Conservation (phyloP, 1,139 yeast species). For the Suhomyces yuchorum region DNA sequence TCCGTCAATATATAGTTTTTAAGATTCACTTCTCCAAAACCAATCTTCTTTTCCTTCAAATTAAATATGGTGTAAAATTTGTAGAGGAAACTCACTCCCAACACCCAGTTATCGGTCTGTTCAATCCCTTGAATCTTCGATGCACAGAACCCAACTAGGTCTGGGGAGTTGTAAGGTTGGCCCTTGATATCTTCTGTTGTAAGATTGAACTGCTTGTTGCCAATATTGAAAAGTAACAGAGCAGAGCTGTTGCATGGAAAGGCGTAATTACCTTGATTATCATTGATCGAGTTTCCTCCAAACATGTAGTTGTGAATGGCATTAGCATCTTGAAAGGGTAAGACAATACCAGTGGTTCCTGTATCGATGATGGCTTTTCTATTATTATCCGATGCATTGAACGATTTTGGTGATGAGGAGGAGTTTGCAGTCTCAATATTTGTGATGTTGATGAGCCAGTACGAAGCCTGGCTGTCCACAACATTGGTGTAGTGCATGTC, state of each 20-base stretch:
- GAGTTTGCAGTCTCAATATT: constrained; percentile 34
- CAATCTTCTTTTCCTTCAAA: constrained; percentile 49
- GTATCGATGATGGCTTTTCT: constrained; percentile 61
- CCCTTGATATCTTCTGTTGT: constrained; percentile 52
- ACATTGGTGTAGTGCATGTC: constrained; percentile 38
- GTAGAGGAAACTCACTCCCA: constrained; percentile 64
- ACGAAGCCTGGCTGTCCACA: constrained; percentile 37
- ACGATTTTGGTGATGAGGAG: constrained; percentile 14
- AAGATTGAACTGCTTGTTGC: constrained; percentile 40
- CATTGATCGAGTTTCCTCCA: constrained; percentile 52
- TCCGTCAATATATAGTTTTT: constrained; percentile 8
- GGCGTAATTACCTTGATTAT: constrained; percentile 59
- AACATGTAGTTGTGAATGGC: constrained; percentile 47
- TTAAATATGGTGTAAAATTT: constrained; percentile 63
- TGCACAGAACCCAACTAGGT: constrained; percentile 56
- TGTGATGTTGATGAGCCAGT: constrained; percentile 57
- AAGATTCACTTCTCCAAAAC: constrained; percentile 45
- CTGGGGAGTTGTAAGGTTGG: constrained; percentile 38
- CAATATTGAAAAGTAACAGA: constrained; percentile 41
- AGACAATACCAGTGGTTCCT: constrained; percentile 64
- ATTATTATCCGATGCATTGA: constrained; percentile 11
- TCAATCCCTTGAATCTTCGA: constrained; percentile 63
- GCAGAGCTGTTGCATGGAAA: constrained; percentile 49
- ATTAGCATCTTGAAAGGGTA: constrained; percentile 60
- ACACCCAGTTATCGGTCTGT: constrained; percentile 41